phyloP scores from a whole-genome alignment of 1,284 basidiomycete species.

The Fomitopsis schrenkii region DNA sequence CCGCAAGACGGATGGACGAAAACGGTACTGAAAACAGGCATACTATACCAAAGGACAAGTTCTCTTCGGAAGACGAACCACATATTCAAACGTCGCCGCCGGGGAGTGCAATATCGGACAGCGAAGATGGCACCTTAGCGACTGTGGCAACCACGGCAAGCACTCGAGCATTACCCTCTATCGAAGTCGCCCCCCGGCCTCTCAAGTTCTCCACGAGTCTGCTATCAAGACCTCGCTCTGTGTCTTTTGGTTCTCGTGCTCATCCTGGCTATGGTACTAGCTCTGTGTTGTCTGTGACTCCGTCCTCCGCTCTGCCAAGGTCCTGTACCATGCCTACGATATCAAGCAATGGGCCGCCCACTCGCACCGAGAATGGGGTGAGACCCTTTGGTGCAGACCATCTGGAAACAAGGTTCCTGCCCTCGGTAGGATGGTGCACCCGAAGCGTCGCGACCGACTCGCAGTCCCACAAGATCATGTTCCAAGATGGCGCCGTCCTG shows the following conservation, averaged over 20 bases:
- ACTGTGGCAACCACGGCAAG: slow-evolving; percentile 5
- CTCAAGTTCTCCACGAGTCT: slow-evolving; percentile 13
- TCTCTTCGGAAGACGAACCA: not conserved
- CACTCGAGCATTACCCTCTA: slow-evolving; percentile 13
- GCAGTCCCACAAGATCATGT: slow-evolving; percentile 41
- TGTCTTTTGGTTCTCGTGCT: not conserved
- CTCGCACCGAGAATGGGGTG: not conserved
- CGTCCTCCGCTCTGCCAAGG: not conserved
- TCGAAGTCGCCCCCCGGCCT: slow-evolving; percentile 23
- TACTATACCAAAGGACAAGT: not conserved
- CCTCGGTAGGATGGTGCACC: slow-evolving; percentile 42
- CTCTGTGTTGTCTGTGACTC: not conserved
- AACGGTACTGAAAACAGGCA: not conserved
- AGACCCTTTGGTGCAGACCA: not conserved
- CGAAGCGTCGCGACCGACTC: slow-evolving; percentile 30
- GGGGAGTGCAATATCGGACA: not conserved
- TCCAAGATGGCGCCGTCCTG: slow-evolving; percentile 38
- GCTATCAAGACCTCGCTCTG: not conserved
- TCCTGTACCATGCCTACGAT: not conserved
- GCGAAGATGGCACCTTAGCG: not conserved
- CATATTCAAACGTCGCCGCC: not conserved
- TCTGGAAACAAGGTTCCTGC: slow-evolving; percentile 33
- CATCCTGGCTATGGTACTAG: not conserved
- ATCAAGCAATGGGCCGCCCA: not conserved
- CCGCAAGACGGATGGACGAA: not conserved